phyloP scores from a whole-genome alignment of 768 basidiomycete genomes.

The Multifurca ochricompacta region DNA sequence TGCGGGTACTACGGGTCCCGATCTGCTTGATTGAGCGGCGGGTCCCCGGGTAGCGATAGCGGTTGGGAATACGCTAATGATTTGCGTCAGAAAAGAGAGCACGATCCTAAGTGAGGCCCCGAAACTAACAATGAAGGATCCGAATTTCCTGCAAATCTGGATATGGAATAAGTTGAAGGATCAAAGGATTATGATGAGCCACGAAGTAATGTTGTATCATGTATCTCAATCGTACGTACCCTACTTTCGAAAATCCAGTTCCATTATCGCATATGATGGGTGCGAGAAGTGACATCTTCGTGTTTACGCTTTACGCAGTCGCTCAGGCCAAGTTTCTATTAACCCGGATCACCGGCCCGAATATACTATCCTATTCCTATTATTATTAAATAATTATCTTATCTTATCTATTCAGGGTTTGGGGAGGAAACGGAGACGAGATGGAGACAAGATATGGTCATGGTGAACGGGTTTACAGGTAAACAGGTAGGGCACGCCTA shows the following conservation, averaged over 20 bases:
- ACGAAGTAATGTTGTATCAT: background rate
- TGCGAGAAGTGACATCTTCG: constrained; percentile 72
- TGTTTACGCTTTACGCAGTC: background rate
- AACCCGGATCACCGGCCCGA: constrained; percentile 4
- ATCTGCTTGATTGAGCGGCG: constrained; percentile 46
- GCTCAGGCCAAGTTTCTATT: too few relatives aligned
- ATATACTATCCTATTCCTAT: background rate
- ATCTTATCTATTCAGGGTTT: too few relatives aligned
- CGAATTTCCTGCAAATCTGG: constrained; percentile 94
- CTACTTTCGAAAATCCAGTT: constrained; percentile 95
- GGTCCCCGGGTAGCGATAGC: constrained; percentile 89
- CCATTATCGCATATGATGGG: constrained; percentile 99
- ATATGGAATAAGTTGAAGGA: constrained; percentile 4
- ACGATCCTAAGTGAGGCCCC: constrained; percentile 3
- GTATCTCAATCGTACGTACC: constrained; percentile 43
- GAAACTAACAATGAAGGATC: constrained; percentile 89
- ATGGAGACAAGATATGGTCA: too few relatives aligned
- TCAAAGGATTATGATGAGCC: background rate
- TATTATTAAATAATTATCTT: too few relatives aligned
- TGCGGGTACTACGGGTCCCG: constrained; percentile 69
- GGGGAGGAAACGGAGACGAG: too few relatives aligned
- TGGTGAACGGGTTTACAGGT: too few relatives aligned
- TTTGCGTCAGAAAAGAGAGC: background rate
- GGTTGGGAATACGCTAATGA: constrained; percentile 87
- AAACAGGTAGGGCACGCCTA: too few relatives aligned